These are phyloP conservation scores for Hypoxylon crocopeplum DNA, from an alignment of 495 filamentous ascomycete species.

Conservation along the genomic window DNA sequence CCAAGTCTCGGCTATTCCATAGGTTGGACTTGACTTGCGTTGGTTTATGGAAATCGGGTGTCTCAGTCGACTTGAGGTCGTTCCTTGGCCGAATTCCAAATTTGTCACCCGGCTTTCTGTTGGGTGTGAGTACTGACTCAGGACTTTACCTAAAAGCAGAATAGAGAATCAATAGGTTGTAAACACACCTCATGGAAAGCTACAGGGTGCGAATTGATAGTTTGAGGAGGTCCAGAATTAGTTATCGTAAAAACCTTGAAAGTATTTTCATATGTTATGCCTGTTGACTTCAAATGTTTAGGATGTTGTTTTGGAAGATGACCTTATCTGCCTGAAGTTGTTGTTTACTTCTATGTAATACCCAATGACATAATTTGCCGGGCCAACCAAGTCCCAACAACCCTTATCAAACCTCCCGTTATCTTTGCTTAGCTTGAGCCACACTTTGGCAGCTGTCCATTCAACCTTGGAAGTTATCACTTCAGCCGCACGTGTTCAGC, in stretches of 20 bases:
- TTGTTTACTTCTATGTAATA: slow-evolving; percentile 27
- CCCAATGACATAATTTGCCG: slow-evolving; percentile 36
- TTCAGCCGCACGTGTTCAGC: too few species aligned
- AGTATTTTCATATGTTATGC: too few species aligned
- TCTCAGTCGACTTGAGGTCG: slow-evolving; percentile 40
- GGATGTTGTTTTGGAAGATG: too few species aligned
- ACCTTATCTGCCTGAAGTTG: background rate
- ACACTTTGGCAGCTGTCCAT: too few species aligned
- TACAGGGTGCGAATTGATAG: too few species aligned
- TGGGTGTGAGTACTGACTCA: slow-evolving; percentile 23
- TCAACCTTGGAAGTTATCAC: too few species aligned
- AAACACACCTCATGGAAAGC: slow-evolving; percentile 29
- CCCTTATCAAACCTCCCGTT: background rate
- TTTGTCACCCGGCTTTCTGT: slow-evolving; percentile 46
- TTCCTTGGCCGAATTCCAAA: slow-evolving; percentile 48
- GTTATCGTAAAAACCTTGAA: too few species aligned
- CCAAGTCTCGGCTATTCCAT: background rate
- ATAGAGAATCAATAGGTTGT: too few species aligned
- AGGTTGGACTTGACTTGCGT: background rate
- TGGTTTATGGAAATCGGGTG: slow-evolving; percentile 24
- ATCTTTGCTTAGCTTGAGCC: too few species aligned
- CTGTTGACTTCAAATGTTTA: too few species aligned
- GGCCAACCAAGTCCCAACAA: slow-evolving; percentile 30
- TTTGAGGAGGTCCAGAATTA: too few species aligned
- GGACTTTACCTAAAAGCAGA: too few species aligned